These are phyloP conservation scores for Tuber magnatum DNA, from an alignment of 495 filamentous ascomycete genomes.

Conservation along the genomic window DNA sequence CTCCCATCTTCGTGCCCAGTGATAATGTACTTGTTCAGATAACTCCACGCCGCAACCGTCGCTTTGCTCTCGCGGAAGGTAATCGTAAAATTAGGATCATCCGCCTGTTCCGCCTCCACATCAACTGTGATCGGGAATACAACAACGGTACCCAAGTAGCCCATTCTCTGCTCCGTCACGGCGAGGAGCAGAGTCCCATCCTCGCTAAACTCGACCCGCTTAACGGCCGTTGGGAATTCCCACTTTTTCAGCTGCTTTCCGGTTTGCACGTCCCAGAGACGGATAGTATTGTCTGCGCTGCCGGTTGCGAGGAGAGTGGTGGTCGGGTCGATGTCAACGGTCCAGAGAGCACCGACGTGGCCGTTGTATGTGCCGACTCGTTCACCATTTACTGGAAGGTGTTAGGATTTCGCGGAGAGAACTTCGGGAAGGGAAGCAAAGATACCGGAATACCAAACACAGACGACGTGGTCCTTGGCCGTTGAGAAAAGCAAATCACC, in stretches of 20 bases:
- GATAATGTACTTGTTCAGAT: slow-evolving; percentile 84
- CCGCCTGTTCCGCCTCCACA: slow-evolving; percentile 69
- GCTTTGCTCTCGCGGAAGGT: slow-evolving; percentile 91
- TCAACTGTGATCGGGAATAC: slow-evolving; percentile 79
- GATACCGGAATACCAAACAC: slow-evolving; percentile 70
- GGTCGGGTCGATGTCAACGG: slow-evolving; percentile 92
- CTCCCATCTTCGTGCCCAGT: slow-evolving; percentile 94
- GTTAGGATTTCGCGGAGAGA: neutral
- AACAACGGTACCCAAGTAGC: slow-evolving; percentile 83
- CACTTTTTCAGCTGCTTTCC: slow-evolving; percentile 90
- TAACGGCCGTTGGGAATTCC: slow-evolving; percentile 93
- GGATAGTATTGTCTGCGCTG: slow-evolving; percentile 94
- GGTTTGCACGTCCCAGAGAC: slow-evolving; percentile 91
- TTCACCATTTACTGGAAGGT: slow-evolving; percentile 67
- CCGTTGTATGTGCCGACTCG: slow-evolving; percentile 91
- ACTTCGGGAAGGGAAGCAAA: neutral
- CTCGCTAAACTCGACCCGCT: slow-evolving; percentile 90
- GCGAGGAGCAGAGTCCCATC: slow-evolving; percentile 83
- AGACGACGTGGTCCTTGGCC: slow-evolving; percentile 93
- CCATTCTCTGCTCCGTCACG: slow-evolving; percentile 97
- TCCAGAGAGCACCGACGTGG: slow-evolving; percentile 97
- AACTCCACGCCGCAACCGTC: slow-evolving; percentile 94
- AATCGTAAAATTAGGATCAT: slow-evolving; percentile 73
- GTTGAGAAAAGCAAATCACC: slow-evolving; percentile 97
- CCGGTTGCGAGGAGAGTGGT: slow-evolving; percentile 88